A percentile compares a stretch with the other conserved stretches of the same genome.
These are phyloP conservation scores for Agaricus sinodeliciosus DNA, from an alignment of 768 basidiomycete species.

Conservation along the genomic window DNA sequence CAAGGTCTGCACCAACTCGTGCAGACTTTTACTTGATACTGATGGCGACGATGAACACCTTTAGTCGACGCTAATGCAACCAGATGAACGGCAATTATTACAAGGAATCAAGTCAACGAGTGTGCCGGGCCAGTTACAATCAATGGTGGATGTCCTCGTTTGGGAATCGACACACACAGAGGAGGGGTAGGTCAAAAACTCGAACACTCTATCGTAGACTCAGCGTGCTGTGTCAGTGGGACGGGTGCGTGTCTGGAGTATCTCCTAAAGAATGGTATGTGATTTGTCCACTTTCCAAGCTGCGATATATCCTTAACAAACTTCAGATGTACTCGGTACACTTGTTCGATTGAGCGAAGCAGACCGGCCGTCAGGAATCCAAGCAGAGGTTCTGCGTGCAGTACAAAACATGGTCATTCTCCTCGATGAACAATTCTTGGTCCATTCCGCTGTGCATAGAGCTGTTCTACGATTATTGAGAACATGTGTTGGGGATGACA, in stretches of 20 bases:
- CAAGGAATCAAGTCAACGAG: conserved; percentile 77
- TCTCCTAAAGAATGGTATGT: conserved; percentile 75
- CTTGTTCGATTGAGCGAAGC: conserved; percentile 82
- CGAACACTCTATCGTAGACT: conserved; percentile 1
- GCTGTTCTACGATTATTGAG: conserved; percentile 81
- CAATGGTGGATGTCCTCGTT: conserved; percentile 82
- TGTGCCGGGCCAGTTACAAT: conserved; percentile 68
- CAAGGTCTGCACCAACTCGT: conserved; percentile 40
- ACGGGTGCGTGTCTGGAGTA: conserved; percentile 91
- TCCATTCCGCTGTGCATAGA: conserved; percentile 85
- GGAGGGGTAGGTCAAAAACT: conserved; percentile 61
- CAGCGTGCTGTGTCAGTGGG: conserved; percentile 37
- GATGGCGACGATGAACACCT: not conserved
- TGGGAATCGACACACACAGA: conserved; percentile 82
- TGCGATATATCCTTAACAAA: conserved; percentile 5
- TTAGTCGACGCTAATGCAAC: conserved; percentile 77
- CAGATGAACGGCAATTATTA: conserved; percentile 83
- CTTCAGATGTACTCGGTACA: conserved; percentile 69
- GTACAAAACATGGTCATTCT: conserved; percentile 90
- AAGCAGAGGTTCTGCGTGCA: conserved; percentile 80
- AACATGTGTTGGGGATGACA: conserved; percentile 86
- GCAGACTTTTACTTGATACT: not conserved
- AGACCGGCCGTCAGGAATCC: conserved; percentile 85
- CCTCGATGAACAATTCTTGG: conserved; percentile 89
- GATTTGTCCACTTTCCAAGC: conserved; percentile 11